phyloP scores from a whole-genome alignment of 371 early-diverging fungal species.

The Mortierella sp. region DNA sequence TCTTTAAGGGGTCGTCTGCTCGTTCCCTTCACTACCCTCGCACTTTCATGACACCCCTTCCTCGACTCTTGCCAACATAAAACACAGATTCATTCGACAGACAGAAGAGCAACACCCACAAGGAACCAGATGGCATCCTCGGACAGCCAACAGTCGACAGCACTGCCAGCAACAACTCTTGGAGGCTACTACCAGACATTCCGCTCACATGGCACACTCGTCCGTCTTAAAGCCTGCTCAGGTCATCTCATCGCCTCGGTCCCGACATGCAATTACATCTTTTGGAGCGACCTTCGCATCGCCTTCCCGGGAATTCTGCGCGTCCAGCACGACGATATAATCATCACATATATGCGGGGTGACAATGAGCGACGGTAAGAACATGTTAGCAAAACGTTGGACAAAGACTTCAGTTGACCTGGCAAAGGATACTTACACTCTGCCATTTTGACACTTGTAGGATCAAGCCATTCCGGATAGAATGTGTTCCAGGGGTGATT shows the following conservation, averaged over 20 bases:
- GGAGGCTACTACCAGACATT: neutral
- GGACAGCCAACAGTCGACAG: constrained; percentile 3
- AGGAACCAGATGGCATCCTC: constrained; percentile 9
- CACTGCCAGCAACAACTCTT: neutral
- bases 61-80: neutral
- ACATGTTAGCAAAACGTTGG: neutral
- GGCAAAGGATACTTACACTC: neutral
- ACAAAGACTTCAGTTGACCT: neutral
- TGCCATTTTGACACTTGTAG: neutral
- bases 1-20: neutral
- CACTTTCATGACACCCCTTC: neutral
- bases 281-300: constrained; percentile 9
- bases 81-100: neutral
- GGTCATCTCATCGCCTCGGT: neutral
- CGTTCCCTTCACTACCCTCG: neutral
- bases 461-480: constrained; percentile 9
- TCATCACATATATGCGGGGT: neutral
- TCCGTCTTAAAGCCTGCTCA: neutral
- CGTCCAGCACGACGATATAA: neutral
- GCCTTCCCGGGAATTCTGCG: constrained; percentile 6
- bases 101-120: neutral
- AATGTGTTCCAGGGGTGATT: neutral
- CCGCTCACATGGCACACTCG: neutral
- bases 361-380: constrained; percentile 1
- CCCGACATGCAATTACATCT: neutral